Base-by-base conservation (phyloP, 805 yeast genomes). In the Wickerhamomyces silvicola region DNA sequence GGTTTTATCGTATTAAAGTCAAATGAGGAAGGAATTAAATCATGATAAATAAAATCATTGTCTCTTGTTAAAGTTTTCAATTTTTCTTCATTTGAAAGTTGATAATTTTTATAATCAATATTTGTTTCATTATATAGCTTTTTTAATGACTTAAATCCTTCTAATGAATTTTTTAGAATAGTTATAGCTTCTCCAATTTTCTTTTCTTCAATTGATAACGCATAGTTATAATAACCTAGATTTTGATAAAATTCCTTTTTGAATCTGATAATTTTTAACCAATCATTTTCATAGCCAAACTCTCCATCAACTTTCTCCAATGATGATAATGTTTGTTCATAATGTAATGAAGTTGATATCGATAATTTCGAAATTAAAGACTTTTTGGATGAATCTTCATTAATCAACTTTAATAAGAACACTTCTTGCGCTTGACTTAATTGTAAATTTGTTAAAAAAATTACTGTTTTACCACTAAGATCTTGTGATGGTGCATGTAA, bases 361-460 rank as follows among this genome's bases (percentile, higher is more conserved):
- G 92, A 75, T 32, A 90, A 66, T 56, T 76, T 85, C 13, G 94
- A 65, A n/a, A 82, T 68, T 51, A 90, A 62, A 0, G 90, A 72
- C 25, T 78, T 75, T 27, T 68, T 71, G 7, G 70, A 52, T 4
- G 56, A 45, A 34, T 68, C 74, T 7, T 64, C 68, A 35, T 61
- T 66, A 13, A 63, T 24, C 22, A 85, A 72, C 42, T 75, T 80
- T 47, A 78, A 53, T 3, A 81, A 59, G 52, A 90, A 88, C 6
- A 81, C 70, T 43, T 92, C 96, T 52, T 88, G 96, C 3, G 92
- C 85, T 54, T 90, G 95, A 0, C 94, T 92, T 34, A 86, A 62
- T 74, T 81, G 75, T 33, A 88, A 54, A 41, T 69, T 70, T 11
- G 68, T 54, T 31, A 90, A 65, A 22, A 84, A 78, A 25, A 68